Percentiles rank a stretch among this genome's conserved stretches.
Evolutionary conservation across 768 basidiomycete species (phyloP).

Genomic region (Clathrus columnatus): DNA sequence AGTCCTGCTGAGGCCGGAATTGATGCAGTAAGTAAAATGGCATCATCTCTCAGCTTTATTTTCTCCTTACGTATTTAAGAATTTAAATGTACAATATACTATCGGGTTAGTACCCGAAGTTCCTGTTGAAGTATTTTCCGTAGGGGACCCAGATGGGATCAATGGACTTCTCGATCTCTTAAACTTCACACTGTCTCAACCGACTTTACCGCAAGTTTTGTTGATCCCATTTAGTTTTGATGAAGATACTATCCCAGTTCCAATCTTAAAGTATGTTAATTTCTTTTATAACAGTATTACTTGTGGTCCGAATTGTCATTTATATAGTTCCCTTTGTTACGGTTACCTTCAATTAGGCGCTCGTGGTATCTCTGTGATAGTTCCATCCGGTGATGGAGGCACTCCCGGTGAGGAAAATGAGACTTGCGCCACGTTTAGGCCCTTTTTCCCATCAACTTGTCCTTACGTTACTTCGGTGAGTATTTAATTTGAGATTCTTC

Average conservation of each 20-base stretch:
- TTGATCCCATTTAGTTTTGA: conserved; percentile 21
- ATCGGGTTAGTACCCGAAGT: conserved; percentile 29
- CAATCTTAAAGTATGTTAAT: conserved; percentile 20
- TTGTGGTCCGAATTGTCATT: neutral
- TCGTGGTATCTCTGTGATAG: conserved; percentile 28
- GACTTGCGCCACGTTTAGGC: conserved; percentile 24
- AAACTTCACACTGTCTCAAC: conserved; percentile 13
- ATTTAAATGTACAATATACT: conserved; percentile 29
- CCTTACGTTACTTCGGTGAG: conserved; percentile 17
- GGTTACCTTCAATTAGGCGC: conserved; percentile 29
- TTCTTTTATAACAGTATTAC: neutral
- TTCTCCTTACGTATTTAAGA: conserved; percentile 1
- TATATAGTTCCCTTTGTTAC: conserved; percentile 25
- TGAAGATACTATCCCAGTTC: conserved; percentile 19
- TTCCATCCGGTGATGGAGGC: conserved; percentile 31
- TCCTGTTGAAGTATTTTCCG: conserved; percentile 27
- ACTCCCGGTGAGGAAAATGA: conserved; percentile 24
- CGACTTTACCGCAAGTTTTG: conserved; percentile 16
- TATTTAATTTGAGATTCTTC: neutral
- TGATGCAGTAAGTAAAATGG: conserved; percentile 24
- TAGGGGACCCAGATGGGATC: conserved; percentile 24
- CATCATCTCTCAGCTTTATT: neutral
- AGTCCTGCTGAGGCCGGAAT: conserved; percentile 21
- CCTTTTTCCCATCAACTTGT: conserved; percentile 29
- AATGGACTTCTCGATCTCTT: conserved; percentile 11